A percentile compares a stretch with the other conserved stretches of the same genome.
Conservation (phyloP, 768 basidiomycete species). For the Tulasnella sp. region DNA sequence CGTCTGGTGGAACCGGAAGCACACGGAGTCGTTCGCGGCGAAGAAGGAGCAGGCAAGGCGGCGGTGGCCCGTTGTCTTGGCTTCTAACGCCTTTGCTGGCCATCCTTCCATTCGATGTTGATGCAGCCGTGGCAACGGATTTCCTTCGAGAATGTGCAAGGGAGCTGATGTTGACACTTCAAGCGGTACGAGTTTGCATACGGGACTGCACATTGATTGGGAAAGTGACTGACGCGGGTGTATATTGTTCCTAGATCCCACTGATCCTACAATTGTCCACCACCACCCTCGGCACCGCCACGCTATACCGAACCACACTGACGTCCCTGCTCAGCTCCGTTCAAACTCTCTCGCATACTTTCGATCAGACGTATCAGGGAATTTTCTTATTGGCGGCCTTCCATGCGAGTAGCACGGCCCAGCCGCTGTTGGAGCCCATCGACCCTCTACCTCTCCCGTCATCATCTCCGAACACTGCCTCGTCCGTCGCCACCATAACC, state of each 20-base stretch:
- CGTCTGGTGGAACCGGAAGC: neutral
- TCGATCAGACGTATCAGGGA: conserved; percentile 69
- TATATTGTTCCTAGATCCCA: conserved; percentile 24
- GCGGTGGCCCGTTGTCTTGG: too few relatives aligned
- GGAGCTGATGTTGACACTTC: conserved; percentile 7
- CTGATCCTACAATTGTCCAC: conserved; percentile 61
- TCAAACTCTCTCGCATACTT: conserved; percentile 48
- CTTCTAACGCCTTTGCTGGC: too few relatives aligned
- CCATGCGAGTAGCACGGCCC: conserved; percentile 59
- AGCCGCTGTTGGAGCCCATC: conserved; percentile 53
- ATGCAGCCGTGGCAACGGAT: neutral
- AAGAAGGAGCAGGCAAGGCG: too few relatives aligned
- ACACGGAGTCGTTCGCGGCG: neutral
- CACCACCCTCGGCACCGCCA: conserved; percentile 68
- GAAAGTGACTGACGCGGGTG: neutral
- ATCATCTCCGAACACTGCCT: too few relatives aligned
- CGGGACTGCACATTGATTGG: too few relatives aligned
- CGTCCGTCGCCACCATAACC: neutral
- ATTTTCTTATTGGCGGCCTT: conserved; percentile 84
- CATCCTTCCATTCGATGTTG: neutral
- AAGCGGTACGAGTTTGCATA: conserved; percentile 12
- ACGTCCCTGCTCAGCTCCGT: conserved; percentile 58
- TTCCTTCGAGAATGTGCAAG: conserved; percentile 2
- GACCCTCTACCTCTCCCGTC: conserved; percentile 20
- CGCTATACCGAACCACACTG: conserved; percentile 68